Evolutionary conservation across 2,329 filamentous ascomycete species (phyloP), one percentile per base, ranked within the genome.

Genomic region (Bipolaris oryzae): DNA sequence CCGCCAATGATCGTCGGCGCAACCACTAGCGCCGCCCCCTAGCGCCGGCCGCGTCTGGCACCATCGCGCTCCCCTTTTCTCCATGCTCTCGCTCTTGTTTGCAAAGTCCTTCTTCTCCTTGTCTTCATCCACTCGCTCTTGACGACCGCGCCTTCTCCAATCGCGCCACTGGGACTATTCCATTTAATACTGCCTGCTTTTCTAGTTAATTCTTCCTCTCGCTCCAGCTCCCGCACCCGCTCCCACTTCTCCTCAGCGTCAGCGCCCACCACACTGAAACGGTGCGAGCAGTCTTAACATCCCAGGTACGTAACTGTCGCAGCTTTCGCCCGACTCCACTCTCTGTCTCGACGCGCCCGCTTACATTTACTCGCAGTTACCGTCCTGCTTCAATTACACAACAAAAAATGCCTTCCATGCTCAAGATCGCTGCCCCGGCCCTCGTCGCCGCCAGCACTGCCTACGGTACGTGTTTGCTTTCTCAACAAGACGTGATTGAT

Each of bases 351-450:
- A 62, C 66, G 62, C 63, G 54, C 55, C 57, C 52, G 54, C 70
- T 74, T 60, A 74, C 63, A 47, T 53, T 20, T 57, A 38, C 55
- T 58, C n/a, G 55, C 67, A 71, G 70, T 67, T 65, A 53, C 55
- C 63, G 53, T 58, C 59, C 62, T 46, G 53, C 51, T 59, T 66
- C 57, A 11, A 44, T 49, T 35, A 49, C 21, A 41, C 28, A 60
- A 47, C 16, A 51, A 47, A 57, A 60, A 61, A 79, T 75, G 75
- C 85, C 86, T 81, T 79, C 79, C 62, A 76, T 84, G 76, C 72
- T 79, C 71, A 85, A 82, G 75, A 82, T 84, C 76, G 76, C 84
- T 65, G 74, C 87, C 61, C 82, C 85, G 58, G 81, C 78, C 58
- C 77, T 87, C 74, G 83, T 83, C 66, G 78, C 81, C 54, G 80